A percentile compares a stretch with the other conserved stretches of the same genome.
Evolutionary conservation across 1,284 basidiomycete species (phyloP).

Genomic region (Sparassis latifolia): DNA sequence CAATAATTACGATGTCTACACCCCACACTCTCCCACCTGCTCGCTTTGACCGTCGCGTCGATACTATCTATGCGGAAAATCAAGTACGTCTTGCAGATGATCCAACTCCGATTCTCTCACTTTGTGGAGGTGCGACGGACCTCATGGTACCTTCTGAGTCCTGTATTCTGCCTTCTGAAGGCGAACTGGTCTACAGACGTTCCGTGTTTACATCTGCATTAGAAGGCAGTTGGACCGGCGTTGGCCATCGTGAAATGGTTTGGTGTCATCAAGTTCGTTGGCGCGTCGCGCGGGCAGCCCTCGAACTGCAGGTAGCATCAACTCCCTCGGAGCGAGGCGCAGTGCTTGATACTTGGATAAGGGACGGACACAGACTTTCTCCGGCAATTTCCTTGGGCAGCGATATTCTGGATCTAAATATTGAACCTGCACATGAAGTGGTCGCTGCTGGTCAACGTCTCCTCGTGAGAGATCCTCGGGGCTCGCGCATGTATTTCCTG

Average conservation of each 20-base stretch:
- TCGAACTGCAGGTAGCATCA: conserved; percentile 47
- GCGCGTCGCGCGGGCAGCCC: conserved; percentile 73
- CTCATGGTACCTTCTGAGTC: conserved; percentile 91
- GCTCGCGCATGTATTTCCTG: conserved; percentile 41
- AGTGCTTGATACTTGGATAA: conserved; percentile 57
- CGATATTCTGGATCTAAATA: conserved; percentile 6
- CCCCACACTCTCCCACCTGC: conserved; percentile 88
- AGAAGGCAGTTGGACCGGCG: conserved; percentile 89
- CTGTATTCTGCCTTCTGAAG: conserved; percentile 55
- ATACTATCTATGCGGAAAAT: conserved; percentile 60
- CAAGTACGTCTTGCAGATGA: conserved; percentile 30
- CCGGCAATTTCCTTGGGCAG: conserved; percentile 9
- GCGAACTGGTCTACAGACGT: conserved; percentile 41
- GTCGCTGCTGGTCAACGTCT: conserved; percentile 34
- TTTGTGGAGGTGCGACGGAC: conserved; percentile 92
- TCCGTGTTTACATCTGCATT: conserved; percentile 85
- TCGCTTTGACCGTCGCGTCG: conserved; percentile 78
- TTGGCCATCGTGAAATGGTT: conserved; percentile 94
- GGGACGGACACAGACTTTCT: conserved; percentile 47
- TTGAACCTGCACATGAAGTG: conserved; percentile 26
- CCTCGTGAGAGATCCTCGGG: conserved; percentile 36
- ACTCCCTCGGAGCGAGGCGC: conserved; percentile 23
- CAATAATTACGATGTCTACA: conserved; percentile 91
- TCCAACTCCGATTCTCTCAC: conserved; percentile 67
- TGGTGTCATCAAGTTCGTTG: conserved; percentile 98